Percentiles rank a stretch among this genome's conserved stretches.
phyloP scores from a whole-genome alignment of 192 early-diverging fungal species.

The Coemansia sp. region DNA sequence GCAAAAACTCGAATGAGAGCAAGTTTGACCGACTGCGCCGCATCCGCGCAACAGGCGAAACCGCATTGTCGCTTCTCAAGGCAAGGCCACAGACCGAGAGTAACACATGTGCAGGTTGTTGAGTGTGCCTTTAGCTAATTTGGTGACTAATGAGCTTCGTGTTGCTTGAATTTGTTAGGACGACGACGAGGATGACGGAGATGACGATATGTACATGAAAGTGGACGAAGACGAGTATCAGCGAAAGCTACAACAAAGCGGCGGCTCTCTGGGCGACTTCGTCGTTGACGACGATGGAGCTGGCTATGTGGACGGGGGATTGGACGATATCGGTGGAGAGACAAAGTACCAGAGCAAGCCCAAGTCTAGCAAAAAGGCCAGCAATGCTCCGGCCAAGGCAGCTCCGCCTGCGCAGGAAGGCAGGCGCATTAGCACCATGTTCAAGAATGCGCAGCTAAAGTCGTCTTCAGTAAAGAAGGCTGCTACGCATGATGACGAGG shows the following conservation, averaged over 20 bases:
- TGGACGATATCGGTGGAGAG: conserved; percentile 29
- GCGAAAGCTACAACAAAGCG: conserved; percentile 5
- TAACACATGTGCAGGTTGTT: too few species aligned
- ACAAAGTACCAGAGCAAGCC: neutral
- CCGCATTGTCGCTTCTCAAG: conserved; percentile 10
- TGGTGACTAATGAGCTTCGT: neutral
- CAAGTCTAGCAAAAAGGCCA: neutral
- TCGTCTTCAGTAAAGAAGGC: neutral
- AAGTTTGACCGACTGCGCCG: conserved; percentile 40
- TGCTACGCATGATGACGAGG: conserved; percentile 30
- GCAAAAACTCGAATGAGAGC: conserved; percentile 10
- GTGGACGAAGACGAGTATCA: conserved; percentile 48
- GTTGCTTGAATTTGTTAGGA: conserved; percentile 1
- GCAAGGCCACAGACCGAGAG: neutral
- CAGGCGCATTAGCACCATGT: conserved; percentile 26
- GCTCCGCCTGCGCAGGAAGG: conserved; percentile 1
- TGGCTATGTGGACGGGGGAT: conserved; percentile 27
- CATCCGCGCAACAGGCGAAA: conserved; percentile 40
- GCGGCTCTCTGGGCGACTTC: conserved; percentile 30
- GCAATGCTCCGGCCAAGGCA: neutral
- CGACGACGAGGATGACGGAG: conserved; percentile 10
- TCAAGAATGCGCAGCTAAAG: conserved; percentile 36
- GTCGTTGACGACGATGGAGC: conserved; percentile 47
- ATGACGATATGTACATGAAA: conserved; percentile 27
- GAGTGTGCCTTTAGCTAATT: too few species aligned